A percentile compares a stretch with the other conserved stretches of the same genome.
Conservation (phyloP, 1,284 basidiomycete genomes). For the Tylopilus orsonianus region DNA sequence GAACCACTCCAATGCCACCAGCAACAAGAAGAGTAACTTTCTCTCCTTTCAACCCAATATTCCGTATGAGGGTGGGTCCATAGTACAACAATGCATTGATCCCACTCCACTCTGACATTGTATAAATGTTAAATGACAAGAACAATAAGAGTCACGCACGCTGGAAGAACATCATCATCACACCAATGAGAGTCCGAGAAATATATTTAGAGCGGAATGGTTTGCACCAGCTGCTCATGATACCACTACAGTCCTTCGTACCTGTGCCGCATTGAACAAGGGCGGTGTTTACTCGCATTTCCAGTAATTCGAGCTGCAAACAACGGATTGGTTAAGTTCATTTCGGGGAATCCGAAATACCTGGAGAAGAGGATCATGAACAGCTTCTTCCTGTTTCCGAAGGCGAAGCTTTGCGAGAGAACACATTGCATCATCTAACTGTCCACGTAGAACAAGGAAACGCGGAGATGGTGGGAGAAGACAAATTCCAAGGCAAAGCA, state of each 20-base stretch:
- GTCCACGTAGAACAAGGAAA: slow-evolving; percentile 58
- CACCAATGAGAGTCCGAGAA: slow-evolving; percentile 62
- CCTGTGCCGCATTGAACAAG: slow-evolving; percentile 41
- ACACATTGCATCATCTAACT: slow-evolving; percentile 50
- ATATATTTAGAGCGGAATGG: slow-evolving; percentile 55
- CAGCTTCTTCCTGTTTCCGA: slow-evolving; percentile 37
- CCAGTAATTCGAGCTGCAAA: slow-evolving; percentile 62
- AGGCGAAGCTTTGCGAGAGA: slow-evolving; percentile 56
- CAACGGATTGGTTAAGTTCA: slow-evolving; percentile 3
- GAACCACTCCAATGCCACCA: slow-evolving; percentile 78
- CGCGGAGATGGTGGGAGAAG: slow-evolving; percentile 75
- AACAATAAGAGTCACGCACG: slow-evolving; percentile 44
- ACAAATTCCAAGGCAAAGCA: slow-evolving; percentile 62
- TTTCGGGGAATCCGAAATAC: slow-evolving; percentile 26
- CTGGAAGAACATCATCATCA: slow-evolving; percentile 78
- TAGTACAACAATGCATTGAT: slow-evolving; percentile 83
- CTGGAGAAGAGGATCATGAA: slow-evolving; percentile 54
- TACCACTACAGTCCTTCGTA: slow-evolving; percentile 16
- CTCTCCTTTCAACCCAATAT: slow-evolving; percentile 56
- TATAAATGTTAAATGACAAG: neutral
- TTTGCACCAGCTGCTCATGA: slow-evolving; percentile 46
- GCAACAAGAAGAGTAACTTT: slow-evolving; percentile 63
- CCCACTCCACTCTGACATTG: slow-evolving; percentile 70
- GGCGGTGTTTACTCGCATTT: slow-evolving; percentile 66
- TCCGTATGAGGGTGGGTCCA: slow-evolving; percentile 68